These are phyloP conservation scores for Russula dissimulans DNA, from an alignment of 768 basidiomycete genomes.

Conservation along the genomic window DNA sequence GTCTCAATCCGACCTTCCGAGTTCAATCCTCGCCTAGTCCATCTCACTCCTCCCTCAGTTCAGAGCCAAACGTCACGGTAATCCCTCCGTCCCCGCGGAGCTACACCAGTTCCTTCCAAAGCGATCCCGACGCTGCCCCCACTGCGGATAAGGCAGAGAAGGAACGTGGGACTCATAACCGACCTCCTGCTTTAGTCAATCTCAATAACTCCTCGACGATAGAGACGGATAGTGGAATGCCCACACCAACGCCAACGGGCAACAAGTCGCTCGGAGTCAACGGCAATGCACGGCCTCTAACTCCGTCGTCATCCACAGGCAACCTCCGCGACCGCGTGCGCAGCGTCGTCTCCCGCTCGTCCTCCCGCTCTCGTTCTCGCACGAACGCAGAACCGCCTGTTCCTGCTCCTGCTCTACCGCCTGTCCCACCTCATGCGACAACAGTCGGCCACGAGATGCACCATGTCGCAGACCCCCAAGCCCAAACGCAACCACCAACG, in stretches of 20 bases:
- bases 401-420: not conserved
- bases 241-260: constrained; percentile 10
- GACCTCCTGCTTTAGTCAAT: constrained; percentile 9
- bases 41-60: constrained; percentile 18
- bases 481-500: not conserved
- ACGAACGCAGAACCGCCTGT: not conserved
- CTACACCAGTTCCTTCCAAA: constrained; percentile 18
- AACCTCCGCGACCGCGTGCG: constrained; percentile 18
- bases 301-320: constrained; percentile 14
- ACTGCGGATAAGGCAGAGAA: not conserved
- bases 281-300: not conserved
- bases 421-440: not conserved
- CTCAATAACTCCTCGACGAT: constrained; percentile 6
- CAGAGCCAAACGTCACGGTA: constrained; percentile 26
- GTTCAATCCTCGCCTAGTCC: not conserved
- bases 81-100: constrained; percentile 28
- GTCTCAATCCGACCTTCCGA: not conserved
- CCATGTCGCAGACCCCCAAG: constrained; percentile 4
- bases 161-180: constrained; percentile 12
- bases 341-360: constrained; percentile 14
- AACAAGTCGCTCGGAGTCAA: not conserved
- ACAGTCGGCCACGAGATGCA: not conserved
- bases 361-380: constrained; percentile 8
- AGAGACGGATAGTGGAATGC: constrained; percentile 7
- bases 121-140: constrained; percentile 10